Evolutionary conservation across 257 asterid species (phyloP).

Genomic region (Marsdenia floribunda): DNA sequence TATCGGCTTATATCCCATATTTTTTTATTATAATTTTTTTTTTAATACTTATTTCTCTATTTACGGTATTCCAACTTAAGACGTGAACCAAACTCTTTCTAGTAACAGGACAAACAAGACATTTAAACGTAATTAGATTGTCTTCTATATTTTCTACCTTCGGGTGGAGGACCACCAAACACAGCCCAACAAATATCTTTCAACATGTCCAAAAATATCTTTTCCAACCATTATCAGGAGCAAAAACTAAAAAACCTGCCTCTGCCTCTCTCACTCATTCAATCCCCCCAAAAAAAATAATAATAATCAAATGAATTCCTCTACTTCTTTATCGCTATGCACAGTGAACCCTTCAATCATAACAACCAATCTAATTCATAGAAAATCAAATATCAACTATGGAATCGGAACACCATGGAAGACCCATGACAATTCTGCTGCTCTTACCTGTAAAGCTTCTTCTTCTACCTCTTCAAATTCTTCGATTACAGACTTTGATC

Average conservation of each 20-base stretch:
- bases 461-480: constrained; percentile 20
- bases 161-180: neutral
- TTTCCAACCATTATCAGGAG: neutral
- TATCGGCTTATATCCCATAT: too few species aligned
- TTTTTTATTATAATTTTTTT: too few species aligned
- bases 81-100: too few species aligned
- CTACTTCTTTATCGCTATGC: constrained; percentile 29
- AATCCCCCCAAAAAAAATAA: neutral
- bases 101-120: too few species aligned
- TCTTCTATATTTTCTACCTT: neutral
- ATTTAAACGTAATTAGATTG: too few species aligned
- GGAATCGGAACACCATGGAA: constrained; percentile 17
- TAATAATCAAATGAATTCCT: constrained; percentile 43
- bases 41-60: too few species aligned
- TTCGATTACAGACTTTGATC: constrained; percentile 61
- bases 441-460: constrained; percentile 35
- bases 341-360: constrained; percentile 24
- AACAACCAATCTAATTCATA: constrained; percentile 22
- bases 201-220: neutral
- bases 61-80: too few species aligned
- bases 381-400: constrained; percentile 13
- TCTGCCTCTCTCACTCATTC: neutral
- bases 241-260: neutral
- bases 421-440: neutral
- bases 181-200: neutral